Conservation (phyloP, 2,329 filamentous ascomycete species). For the Penicillium sp. region DNA sequence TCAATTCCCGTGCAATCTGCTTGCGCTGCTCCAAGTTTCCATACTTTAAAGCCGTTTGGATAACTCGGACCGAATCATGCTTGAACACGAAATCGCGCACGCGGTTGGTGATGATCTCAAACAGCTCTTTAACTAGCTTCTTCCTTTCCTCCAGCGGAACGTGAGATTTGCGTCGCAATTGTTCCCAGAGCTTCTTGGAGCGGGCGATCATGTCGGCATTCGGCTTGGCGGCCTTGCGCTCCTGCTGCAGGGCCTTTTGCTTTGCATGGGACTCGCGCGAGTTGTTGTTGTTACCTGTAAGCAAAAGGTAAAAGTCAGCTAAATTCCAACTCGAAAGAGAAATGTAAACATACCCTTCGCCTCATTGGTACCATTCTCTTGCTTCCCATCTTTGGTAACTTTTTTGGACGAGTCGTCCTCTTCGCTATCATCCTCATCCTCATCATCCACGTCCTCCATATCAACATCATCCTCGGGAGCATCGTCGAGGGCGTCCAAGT, state of each 20-base stretch:
- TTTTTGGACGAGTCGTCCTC: slow-evolving; percentile 18
- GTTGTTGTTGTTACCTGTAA: slow-evolving; percentile 47
- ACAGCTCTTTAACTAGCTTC: slow-evolving; percentile 80
- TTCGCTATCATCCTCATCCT: slow-evolving; percentile 34
- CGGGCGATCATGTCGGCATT: slow-evolving; percentile 82
- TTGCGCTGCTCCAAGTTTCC: slow-evolving; percentile 76
- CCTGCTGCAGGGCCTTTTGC: slow-evolving; percentile 79
- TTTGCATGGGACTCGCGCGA: slow-evolving; percentile 84
- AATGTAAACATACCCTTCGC: slow-evolving; percentile 28
- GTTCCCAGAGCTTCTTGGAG: slow-evolving; percentile 96
- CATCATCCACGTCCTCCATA: slow-evolving; percentile 43
- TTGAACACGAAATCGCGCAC: slow-evolving; percentile 97
- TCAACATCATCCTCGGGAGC: slow-evolving; percentile 25
- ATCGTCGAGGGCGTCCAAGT: slow-evolving; percentile 21
- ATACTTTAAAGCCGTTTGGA: slow-evolving; percentile 97
- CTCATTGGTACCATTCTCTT: slow-evolving; percentile 8
- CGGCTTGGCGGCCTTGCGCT: slow-evolving; percentile 88
- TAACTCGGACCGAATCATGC: slow-evolving; percentile 92
- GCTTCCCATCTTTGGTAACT: slow-evolving; percentile 8
- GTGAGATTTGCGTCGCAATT: slow-evolving; percentile 84
- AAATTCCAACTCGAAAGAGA: background rate
- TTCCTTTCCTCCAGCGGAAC: slow-evolving; percentile 85
- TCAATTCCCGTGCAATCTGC: slow-evolving; percentile 78
- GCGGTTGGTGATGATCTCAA: slow-evolving; percentile 80
- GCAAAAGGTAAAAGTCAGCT: background rate